Conservation (phyloP, 169 alveolate genomes). For the Plasmodium vivax region DNA sequence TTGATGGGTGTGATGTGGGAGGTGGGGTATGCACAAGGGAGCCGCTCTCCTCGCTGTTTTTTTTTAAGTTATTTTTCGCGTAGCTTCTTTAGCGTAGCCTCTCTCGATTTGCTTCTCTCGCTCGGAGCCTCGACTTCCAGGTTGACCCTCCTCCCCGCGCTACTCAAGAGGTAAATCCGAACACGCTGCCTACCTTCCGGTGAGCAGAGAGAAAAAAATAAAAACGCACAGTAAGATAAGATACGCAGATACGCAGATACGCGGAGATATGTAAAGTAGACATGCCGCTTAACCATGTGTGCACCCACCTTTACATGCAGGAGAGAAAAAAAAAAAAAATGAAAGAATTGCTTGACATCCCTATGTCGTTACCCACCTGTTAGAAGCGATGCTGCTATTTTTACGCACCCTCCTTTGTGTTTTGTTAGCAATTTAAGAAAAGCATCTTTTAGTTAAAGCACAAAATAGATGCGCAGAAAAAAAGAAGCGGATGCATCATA, state of each 20-base stretch:
- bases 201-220: constrained; percentile 10
- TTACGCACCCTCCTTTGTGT: neutral
- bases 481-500: neutral
- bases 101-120: neutral
- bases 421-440: constrained; percentile 16
- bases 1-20: neutral
- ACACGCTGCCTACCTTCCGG: neutral
- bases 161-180: constrained; percentile 10
- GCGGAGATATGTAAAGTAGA: constrained; percentile 11
- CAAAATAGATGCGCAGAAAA: constrained; percentile 13
- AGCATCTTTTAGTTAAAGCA: constrained; percentile 13
- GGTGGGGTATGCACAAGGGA: neutral
- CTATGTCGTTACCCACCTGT: neutral
- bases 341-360: constrained; percentile 3
- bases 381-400: neutral
- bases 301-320: constrained; percentile 2
- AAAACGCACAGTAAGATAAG: neutral
- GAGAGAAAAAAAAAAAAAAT: neutral
- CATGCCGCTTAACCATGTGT: constrained; percentile 9
- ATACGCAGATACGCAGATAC: neutral
- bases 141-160: neutral
- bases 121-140: neutral
- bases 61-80: neutral
- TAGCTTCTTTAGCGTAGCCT: neutral
- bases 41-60: neutral